Base-by-base conservation (phyloP, 495 filamentous ascomycete species). In the Aspergillus homomorphus region DNA sequence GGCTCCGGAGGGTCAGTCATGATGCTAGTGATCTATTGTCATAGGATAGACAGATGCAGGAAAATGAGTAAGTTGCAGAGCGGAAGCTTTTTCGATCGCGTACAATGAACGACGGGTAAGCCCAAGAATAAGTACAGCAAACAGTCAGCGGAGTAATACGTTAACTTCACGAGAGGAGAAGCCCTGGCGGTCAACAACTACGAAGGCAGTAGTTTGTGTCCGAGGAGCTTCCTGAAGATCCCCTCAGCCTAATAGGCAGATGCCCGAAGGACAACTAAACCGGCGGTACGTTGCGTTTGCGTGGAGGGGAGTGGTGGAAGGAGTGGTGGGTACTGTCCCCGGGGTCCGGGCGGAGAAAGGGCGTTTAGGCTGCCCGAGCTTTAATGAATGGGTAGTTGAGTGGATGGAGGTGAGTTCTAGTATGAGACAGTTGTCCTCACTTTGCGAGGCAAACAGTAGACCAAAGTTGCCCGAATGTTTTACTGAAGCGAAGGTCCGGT, bases 1-100 rank as follows among this genome's bases (percentile, higher is more conserved):
- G 70, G 69, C 61, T 72, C 71, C 64, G 67, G 57, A 72, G 66
- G 55, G 71, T 76, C 69, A 76, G 75, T 67, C 77, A 79, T 79
- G 53, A 58, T 65, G 61, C 28, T 46, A 50, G 62, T 41, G 51
- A 57, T 60, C 53, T 50, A 46, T 51, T 56, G 60, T 61, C 68
- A 70, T 68, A 55, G 61, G 60, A n/a, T n/a, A 51, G 48, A 53
- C 58, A 51, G 38, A 60, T 30, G 57, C 52, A 53, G 60, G 55
- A 55, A 42, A 43, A 54, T 9, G 58, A 56, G 54, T 52, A 54
- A 60, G 59, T 55, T 62, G 61, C 51, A 28, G 54, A 55, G 55
- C 45, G 49, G 50, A 61, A 28, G 33, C 33, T 38, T 38, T 51
- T 51, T 55, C 58, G 51, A 56, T 62, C 59, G 60, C 61, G 43